Conservation (phyloP, 75 land plant genomes). For the Cunninghamia lanceolata region DNA sequence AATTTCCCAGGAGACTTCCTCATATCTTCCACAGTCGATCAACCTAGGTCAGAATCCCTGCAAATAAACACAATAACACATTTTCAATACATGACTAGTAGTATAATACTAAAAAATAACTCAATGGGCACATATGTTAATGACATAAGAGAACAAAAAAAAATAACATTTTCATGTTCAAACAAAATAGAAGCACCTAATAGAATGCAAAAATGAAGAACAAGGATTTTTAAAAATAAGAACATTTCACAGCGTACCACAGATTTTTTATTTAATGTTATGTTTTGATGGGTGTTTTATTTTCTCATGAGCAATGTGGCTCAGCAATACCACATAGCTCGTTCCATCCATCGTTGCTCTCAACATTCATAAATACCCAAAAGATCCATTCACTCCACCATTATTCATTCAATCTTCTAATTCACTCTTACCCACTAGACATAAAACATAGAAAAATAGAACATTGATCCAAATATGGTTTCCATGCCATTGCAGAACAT, state of each 20-base stretch:
- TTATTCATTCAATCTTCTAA: neutral
- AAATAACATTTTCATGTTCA: neutral
- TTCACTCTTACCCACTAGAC: neutral
- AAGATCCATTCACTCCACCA: neutral
- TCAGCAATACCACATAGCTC: constrained; percentile 11
- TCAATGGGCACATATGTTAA: neutral
- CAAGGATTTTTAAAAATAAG: neutral
- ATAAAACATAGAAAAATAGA: neutral
- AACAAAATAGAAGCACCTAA: constrained; percentile 2
- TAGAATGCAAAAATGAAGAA: neutral
- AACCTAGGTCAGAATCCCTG: neutral
- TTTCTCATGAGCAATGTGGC: constrained; percentile 7
- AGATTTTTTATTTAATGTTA: neutral
- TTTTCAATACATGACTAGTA: neutral
- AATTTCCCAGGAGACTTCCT: constrained; percentile 61
- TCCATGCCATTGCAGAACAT: neutral
- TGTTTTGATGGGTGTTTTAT: neutral
- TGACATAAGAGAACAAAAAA: neutral
- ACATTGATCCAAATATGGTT: neutral
- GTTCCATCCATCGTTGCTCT: constrained; percentile 10
- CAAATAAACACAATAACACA: neutral
- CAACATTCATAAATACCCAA: constrained; percentile 4
- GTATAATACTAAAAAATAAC: neutral
- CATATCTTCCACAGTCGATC: constrained; percentile 13
- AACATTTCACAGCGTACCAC: neutral